Evolutionary conservation across 2,329 filamentous ascomycete genomes (phyloP), one percentile per base, ranked within the genome.

Genomic region (Arthrobotrys sphaeroides): DNA sequence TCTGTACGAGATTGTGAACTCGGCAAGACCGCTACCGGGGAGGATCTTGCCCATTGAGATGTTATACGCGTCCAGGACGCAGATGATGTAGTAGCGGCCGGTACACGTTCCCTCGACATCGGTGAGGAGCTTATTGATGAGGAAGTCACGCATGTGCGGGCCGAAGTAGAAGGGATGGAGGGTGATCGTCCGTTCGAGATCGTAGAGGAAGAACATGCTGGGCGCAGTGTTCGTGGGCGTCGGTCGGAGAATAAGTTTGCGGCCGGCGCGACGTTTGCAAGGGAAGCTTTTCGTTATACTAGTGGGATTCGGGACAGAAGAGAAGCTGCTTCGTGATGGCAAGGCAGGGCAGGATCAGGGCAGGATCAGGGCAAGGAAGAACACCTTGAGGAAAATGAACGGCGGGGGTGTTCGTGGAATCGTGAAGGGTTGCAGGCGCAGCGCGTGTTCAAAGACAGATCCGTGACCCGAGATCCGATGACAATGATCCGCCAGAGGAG

Each of bases 111-210:
- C 95, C 84, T 99, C 95, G 77, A 97, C 93, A 82, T 98, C 94
- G 81, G 92, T 90, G 78, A 97, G 88, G 26, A 99, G 89, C 83
- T 94, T 93, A 79, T 91, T 90, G 60, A 91, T 94, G 42, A 99
- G 91, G 80, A 96, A 90, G 79, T 96, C 91, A 80, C 94, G 90
- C 86, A 97, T 96, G 82, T 95, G 93, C 77, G 92, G 90, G 72
- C 94, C 94, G 82, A 99, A 98, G 85, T 96, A 99, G 10, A 94
- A 98, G 26, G 95, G 95, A 82, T 99, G 95, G 81, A 99, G 88
- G 79, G 93, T 94, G 81, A 98, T 94, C 81, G 92, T 91, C 82
- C 94, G 93, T 85, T 97, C 93, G 84, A 98, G 90, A 82, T 97
- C 94, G 84, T 97, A 93, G 78, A 99, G 91, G 86, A 99, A 99